Base-by-base conservation (phyloP, 805 yeast species). In the Candida ovalis region DNA sequence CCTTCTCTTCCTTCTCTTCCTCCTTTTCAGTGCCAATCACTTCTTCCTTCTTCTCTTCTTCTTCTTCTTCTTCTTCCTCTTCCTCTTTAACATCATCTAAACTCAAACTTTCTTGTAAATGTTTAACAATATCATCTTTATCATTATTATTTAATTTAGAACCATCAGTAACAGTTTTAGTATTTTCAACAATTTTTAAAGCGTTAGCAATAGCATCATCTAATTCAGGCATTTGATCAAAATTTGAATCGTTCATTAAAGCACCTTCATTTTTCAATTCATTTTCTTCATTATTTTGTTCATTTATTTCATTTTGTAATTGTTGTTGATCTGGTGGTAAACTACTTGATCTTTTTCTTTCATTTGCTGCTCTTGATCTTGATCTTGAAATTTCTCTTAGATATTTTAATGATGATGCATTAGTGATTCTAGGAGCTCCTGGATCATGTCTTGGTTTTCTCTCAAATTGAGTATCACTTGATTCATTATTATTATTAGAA, bases 311-410 rank as follows among this genome's bases (percentile, higher is more conserved):
- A n/a, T n/a, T n/a, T n/a, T n/a, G n/a, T n/a, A n/a, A n/a, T n/a
- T n/a, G n/a, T n/a, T n/a, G n/a, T n/a, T n/a, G n/a, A n/a, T n/a
- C n/a, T n/a, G n/a, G n/a, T n/a, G n/a, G n/a, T n/a, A n/a, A n/a
- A n/a, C 62, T 19, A 58, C 58, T 12, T 41, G 37, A 18, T 53
- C 55, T 22, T 64, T 64, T 21, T 49, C 44, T 3, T 63, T 68
- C n/a, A 63, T 59, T 17, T 71, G 68, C 61, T 24, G 70, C 71
- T 63, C 86, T 73, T 7, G 86, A 78, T 58, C 86, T 71, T 1
- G 86, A 81, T 62, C 86, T 71, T 1, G 87, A 82, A 40, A 82
- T 80, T 1, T 86, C 78, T 55, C 90, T 75, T 53, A 85, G 69
- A 59, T 82, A 85, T 50, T 78, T 71, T 37, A 77, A 64, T 0